phyloP scores from a whole-genome alignment of 306 rosid species.

The Quercus alba region DNA sequence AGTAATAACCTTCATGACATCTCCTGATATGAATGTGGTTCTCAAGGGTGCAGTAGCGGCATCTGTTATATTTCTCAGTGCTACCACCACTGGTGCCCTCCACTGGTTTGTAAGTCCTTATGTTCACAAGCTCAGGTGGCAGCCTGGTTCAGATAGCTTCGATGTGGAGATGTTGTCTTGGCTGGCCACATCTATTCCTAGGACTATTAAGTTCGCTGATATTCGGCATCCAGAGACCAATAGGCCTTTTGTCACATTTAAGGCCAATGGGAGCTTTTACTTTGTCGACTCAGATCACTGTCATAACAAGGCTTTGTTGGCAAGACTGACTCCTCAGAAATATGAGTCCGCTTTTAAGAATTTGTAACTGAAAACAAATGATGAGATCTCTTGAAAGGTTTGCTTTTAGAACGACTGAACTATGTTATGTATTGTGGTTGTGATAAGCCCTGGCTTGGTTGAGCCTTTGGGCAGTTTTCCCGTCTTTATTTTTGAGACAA shows the following conservation, averaged over 20 bases:
- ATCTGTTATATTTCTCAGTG: constrained; percentile 71
- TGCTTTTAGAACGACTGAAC: background rate
- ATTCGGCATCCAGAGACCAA: constrained; percentile 70
- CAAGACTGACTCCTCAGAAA: constrained; percentile 64
- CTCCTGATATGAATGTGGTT: constrained; percentile 88
- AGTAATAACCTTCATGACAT: constrained; percentile 89
- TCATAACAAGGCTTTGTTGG: constrained; percentile 80
- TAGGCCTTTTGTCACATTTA: constrained; percentile 81
- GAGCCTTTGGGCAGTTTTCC: background rate
- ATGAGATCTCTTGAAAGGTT: background rate
- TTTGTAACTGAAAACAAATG: constrained; percentile 41
- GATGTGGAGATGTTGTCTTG: constrained; percentile 88
- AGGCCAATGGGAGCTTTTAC: constrained; percentile 72
- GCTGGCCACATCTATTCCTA: constrained; percentile 50
- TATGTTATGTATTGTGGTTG: background rate
- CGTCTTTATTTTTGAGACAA: background rate
- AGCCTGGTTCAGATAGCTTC: constrained; percentile 81
- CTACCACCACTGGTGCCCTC: constrained; percentile 65
- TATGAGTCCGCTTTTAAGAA: constrained; percentile 60
- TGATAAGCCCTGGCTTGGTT: background rate
- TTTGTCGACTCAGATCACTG: constrained; percentile 76
- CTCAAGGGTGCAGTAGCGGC: constrained; percentile 90
- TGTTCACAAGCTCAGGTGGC: constrained; percentile 79
- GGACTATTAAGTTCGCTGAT: constrained; percentile 71
- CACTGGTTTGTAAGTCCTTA: constrained; percentile 92